Conservation (phyloP, 768 basidiomycete genomes). For the Xerocomellus intermedius region DNA sequence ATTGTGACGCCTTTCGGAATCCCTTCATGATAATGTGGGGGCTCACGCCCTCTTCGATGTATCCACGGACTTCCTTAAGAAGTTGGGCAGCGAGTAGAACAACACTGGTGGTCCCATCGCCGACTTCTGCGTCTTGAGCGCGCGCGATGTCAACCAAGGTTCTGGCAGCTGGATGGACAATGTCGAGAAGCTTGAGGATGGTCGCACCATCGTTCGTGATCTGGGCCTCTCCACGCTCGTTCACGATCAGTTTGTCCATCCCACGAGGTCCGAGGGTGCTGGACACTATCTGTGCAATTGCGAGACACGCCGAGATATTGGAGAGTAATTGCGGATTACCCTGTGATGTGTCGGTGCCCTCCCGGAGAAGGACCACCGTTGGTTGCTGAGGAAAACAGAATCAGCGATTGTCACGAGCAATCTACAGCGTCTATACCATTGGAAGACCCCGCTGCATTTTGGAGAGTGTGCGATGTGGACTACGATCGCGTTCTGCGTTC, state of each 20-base stretch:
- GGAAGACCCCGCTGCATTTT: constrained; percentile 86
- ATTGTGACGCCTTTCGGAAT: constrained; percentile 79
- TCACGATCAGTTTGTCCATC: constrained; percentile 98
- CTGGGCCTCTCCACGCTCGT: constrained; percentile 91
- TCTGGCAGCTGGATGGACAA: constrained; percentile 96
- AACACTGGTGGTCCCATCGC: constrained; percentile 97
- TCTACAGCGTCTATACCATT: constrained; percentile 50
- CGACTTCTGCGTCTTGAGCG: constrained; percentile 97
- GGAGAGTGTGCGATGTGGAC: constrained; percentile 14
- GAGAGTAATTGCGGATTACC: constrained; percentile 90
- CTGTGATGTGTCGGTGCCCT: constrained; percentile 96
- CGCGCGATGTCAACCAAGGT: constrained; percentile 98
- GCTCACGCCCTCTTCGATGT: constrained; percentile 96
- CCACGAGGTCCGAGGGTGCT: constrained; percentile 97
- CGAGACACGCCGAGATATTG: constrained; percentile 95
- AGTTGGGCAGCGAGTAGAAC: constrained; percentile 93
- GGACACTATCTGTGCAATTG: constrained; percentile 87
- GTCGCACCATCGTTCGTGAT: constrained; percentile 99
- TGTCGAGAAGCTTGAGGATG: constrained; percentile 94
- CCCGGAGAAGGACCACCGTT: constrained; percentile 91
- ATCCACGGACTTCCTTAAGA: constrained; percentile 86
- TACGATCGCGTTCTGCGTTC: constrained; percentile 6
- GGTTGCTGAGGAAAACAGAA: constrained; percentile 68
- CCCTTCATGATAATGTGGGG: constrained; percentile 99
- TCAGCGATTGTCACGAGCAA: constrained; percentile 10